These are phyloP conservation scores for Mortierella sp. DNA, from an alignment of 371 early-diverging fungal species.

Conservation along the genomic window DNA sequence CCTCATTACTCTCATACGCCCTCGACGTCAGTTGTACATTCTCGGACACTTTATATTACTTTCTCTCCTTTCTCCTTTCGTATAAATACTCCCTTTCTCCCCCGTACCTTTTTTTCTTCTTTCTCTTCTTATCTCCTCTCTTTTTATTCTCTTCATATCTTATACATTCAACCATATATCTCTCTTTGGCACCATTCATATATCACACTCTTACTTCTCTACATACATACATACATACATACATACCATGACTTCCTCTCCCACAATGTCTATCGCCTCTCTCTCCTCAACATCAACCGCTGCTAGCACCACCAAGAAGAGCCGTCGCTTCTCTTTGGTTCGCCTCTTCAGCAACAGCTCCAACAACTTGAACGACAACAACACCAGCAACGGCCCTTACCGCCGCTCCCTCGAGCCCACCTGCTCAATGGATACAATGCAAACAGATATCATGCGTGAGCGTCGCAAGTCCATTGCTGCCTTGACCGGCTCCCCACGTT, in stretches of 20 bases:
- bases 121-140: neutral
- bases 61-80: neutral
- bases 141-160: constrained; percentile 14
- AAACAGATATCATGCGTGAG: constrained; percentile 44
- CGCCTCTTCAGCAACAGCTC: constrained; percentile 42
- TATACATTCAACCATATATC: neutral
- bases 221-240: too few species aligned
- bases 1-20: constrained; percentile 6
- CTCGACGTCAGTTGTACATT: constrained; percentile 14
- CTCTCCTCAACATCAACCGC: constrained; percentile 19
- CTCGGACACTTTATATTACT: constrained; percentile 14
- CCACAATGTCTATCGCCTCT: constrained; percentile 10
- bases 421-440: constrained; percentile 24
- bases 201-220: neutral
- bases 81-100: neutral
- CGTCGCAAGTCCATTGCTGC: constrained; percentile 55
- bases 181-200: neutral
- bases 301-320: constrained; percentile 28
- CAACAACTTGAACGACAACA: neutral
- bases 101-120: neutral
- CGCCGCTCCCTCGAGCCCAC: constrained; percentile 10
- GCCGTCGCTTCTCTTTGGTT: constrained; percentile 51
- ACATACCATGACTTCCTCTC: neutral
- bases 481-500: constrained; percentile 27
- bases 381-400: neutral